Evolutionary conservation across 371 early-diverging fungal genomes (phyloP), one percentile per base, ranked within the genome.

Genomic region (Synchytrium microbalum): DNA sequence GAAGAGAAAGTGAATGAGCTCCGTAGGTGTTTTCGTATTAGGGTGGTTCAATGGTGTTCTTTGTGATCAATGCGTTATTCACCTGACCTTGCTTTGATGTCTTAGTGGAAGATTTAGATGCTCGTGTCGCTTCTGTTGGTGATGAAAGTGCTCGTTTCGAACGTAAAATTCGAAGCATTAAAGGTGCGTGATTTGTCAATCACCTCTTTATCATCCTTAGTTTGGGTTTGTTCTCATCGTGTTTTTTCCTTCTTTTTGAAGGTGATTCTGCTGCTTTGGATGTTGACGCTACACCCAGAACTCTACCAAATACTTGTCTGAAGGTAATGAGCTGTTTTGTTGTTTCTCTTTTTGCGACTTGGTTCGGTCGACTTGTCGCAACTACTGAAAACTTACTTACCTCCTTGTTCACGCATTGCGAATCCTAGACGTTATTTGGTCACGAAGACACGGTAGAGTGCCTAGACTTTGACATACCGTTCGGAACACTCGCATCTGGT

Each of bases 371-470:
- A n/a, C n/a, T n/a, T 30, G 0, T 13, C 54, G 8, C 32, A 8
- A 13, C 10, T 16, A 14, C 32, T 59, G 5, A 31, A 16, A 14
- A 59, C 25, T 32, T 8, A 10, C 26, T 13, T 26, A 5, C 33
- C 33, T 26, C 46, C 24, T 57, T 59, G 60, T 32, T 14, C 33
- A 26, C 27, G 46, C 26, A 19, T n/a, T 31, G n/a, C n/a, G 8
- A 16, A 26, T 53, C 73, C 30, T 69, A 83, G 73, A 81, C 84
- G 10, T 70, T 87, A 13, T 73, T 80, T 62, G 89, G 89, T 23
- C 91, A 91, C 64, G 81, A 82, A n/a, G 88, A 86, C 26, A 77
- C 82, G 5, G 76, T 91, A 14, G 79, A 88, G 0, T 81, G 82
- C 19, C 53, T 92, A 10, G 89, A 87, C 65, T 82, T 88, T 68